phyloP scores from a whole-genome alignment of 768 basidiomycete genomes.

The Rhizopogon rudus region DNA sequence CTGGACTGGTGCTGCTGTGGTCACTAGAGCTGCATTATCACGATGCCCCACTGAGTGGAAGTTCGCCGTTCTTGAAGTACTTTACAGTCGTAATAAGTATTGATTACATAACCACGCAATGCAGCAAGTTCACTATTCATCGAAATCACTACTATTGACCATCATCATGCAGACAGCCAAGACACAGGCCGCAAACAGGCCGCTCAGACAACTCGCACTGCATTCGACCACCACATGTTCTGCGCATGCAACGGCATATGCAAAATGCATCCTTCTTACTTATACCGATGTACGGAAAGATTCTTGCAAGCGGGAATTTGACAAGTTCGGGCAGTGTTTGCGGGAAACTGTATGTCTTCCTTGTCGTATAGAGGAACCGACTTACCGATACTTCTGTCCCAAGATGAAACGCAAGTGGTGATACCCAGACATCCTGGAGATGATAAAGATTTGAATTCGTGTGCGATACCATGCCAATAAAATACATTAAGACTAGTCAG shows the following conservation, averaged over 20 bases:
- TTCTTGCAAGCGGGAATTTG: slow-evolving; percentile 81
- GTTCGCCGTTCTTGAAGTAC: background rate
- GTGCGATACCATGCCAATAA: slow-evolving; percentile 16
- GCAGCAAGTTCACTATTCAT: too few species aligned
- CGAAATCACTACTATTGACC: too few species aligned
- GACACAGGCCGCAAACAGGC: slow-evolving; percentile 33
- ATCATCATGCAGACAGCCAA: slow-evolving; percentile 18
- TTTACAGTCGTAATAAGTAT: too few species aligned
- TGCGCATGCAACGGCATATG: slow-evolving; percentile 72
- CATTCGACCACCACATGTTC: slow-evolving; percentile 72
- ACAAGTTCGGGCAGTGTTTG: slow-evolving; percentile 78
- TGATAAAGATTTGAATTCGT: slow-evolving; percentile 4
- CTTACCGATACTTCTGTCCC: background rate
- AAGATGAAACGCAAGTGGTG: slow-evolving; percentile 59
- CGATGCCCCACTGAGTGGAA: background rate
- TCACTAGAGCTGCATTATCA: background rate
- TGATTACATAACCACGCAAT: background rate
- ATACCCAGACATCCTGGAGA: slow-evolving; percentile 13
- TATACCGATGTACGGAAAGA: slow-evolving; percentile 85
- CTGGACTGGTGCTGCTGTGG: background rate
- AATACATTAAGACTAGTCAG: slow-evolving; percentile 11
- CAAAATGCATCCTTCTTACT: slow-evolving; percentile 78
- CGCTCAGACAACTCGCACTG: slow-evolving; percentile 61
- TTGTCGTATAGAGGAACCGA: background rate
- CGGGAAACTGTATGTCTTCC: slow-evolving; percentile 61